phyloP scores from a whole-genome alignment of 305 asterid species.

The Stenogyne calaminthoides region DNA sequence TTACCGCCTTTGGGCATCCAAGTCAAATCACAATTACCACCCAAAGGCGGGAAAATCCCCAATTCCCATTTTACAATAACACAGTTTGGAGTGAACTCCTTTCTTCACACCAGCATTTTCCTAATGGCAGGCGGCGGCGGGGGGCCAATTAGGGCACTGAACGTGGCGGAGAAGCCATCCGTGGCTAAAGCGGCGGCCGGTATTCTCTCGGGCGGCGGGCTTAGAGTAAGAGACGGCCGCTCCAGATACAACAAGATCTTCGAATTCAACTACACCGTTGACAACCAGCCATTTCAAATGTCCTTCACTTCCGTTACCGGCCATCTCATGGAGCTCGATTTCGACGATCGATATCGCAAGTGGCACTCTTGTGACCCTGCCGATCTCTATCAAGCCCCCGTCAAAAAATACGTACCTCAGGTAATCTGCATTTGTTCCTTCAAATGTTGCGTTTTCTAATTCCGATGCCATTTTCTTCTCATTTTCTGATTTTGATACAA shows the following conservation, averaged over 20 bases:
- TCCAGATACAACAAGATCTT: slow-evolving; percentile 87
- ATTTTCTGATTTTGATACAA: not conserved
- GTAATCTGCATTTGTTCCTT: slow-evolving; percentile 33
- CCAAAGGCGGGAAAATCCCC: slow-evolving; percentile 33
- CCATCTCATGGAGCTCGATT: slow-evolving; percentile 96
- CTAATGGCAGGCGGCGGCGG: slow-evolving; percentile 54
- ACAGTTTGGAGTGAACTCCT: not conserved
- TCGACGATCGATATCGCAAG: slow-evolving; percentile 82
- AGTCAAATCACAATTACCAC: not conserved
- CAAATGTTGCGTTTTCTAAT: not conserved
- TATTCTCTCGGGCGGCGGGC: slow-evolving; percentile 72
- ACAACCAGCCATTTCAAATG: slow-evolving; percentile 74
- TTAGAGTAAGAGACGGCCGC: slow-evolving; percentile 75
- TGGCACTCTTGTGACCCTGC: slow-evolving; percentile 98
- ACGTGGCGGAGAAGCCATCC: slow-evolving; percentile 99
- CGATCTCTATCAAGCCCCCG: slow-evolving; percentile 83
- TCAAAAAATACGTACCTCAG: slow-evolving; percentile 83
- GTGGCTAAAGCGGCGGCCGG: slow-evolving; percentile 94
- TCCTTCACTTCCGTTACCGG: slow-evolving; percentile 93
- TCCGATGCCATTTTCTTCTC: not conserved
- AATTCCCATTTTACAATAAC: not conserved
- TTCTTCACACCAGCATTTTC: slow-evolving; percentile 20
- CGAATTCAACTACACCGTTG: slow-evolving; percentile 69
- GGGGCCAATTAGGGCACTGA: slow-evolving; percentile 65
- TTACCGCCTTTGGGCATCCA: too few relatives aligned